Base-by-base conservation (phyloP, 345 rosid species). In the Lumnitzera littorea region DNA sequence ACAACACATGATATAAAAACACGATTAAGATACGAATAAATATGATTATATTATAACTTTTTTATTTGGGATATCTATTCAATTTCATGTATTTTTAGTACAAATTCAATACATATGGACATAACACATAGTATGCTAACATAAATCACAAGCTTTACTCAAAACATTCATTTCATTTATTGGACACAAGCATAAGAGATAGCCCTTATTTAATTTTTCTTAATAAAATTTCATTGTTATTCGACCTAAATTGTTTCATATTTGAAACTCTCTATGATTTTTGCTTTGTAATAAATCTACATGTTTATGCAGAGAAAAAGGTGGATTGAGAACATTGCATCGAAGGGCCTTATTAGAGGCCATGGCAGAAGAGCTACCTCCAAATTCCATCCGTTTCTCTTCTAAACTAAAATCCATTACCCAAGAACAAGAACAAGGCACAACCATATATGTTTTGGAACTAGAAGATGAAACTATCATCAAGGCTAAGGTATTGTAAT, bases 351-450 rank as follows among this genome's bases (percentile, higher is more conserved):
- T 78, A 50, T 24, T 70, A 36, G 68, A 77, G 56, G 56, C 68
- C 12, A 56, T 72, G 50, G 82, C 78, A 16, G 36, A 70, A 15
- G 85, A 77, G 29, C 50, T 77, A 31, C 78, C 82, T 0, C 3
- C 11, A 2, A 59, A 61, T 43, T 54, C 65, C 4, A 72, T 77
- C 53, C 76, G 76, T 15, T 75, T 67, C 57, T 74, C 80, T 11
- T 72, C 78, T 24, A 68, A 53, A 50, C 48, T 78, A 27, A 48
- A 43, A 54, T 15, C 61, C 58, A 61, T 78, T 47, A 51, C 59
- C 14, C 56, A 49, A 49, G 61, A 46, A 36, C 43, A 9, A 12
- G 55, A 55, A 14, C 63, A 59, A 10, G 62, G 60, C 59, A 58
- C 50, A 11, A 17, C 67, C 16, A 27, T 55, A 16, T 50, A 55